Evolutionary conservation across 176 grass and related monocot species (phyloP).

Genomic region (Cenchrus fungigraminus): DNA sequence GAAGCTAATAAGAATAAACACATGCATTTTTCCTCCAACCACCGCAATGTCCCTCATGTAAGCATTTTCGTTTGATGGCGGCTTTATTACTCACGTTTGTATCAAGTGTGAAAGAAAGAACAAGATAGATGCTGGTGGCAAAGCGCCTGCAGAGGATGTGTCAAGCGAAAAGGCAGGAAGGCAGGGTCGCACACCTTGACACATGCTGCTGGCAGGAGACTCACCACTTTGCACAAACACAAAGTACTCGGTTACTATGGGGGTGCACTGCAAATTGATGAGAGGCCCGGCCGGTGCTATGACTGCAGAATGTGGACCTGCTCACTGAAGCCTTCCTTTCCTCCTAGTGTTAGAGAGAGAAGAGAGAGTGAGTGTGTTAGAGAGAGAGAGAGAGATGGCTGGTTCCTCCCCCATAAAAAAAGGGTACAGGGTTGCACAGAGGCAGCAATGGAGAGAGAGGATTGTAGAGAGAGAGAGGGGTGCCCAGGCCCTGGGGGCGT

Average conservation of each 20-base stretch:
- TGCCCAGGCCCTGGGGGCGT: slow-evolving; percentile 60
- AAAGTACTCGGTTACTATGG: slow-evolving; percentile 36
- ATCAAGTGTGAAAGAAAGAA: not conserved
- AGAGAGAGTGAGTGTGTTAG: not conserved
- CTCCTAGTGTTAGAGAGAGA: not conserved
- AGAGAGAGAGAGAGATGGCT: not conserved
- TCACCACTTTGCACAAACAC: slow-evolving; percentile 45
- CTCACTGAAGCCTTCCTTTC: not conserved
- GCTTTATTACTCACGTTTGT: not conserved
- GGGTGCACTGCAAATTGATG: slow-evolving; percentile 37
- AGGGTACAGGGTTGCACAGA: slow-evolving; percentile 52
- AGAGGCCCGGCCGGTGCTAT: not conserved
- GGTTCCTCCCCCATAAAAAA: slow-evolving; percentile 60
- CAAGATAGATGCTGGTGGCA: not conserved
- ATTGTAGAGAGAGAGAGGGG: slow-evolving; percentile 38
- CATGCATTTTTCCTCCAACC: not conserved
- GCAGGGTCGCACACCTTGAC: slow-evolving; percentile 29
- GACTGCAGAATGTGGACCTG: slow-evolving; percentile 33
- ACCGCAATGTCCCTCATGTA: not conserved
- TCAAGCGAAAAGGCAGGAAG: slow-evolving; percentile 32
- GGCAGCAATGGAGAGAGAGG: slow-evolving; percentile 31
- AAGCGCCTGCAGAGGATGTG: slow-evolving; percentile 3
- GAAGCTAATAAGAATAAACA: not conserved
- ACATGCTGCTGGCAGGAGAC: slow-evolving; percentile 41
- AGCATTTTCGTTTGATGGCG: slow-evolving; percentile 24